Evolutionary conservation across 306 rosid genomes (phyloP), one percentile per base, ranked within the genome.

Genomic region (Malus sylvestris): DNA sequence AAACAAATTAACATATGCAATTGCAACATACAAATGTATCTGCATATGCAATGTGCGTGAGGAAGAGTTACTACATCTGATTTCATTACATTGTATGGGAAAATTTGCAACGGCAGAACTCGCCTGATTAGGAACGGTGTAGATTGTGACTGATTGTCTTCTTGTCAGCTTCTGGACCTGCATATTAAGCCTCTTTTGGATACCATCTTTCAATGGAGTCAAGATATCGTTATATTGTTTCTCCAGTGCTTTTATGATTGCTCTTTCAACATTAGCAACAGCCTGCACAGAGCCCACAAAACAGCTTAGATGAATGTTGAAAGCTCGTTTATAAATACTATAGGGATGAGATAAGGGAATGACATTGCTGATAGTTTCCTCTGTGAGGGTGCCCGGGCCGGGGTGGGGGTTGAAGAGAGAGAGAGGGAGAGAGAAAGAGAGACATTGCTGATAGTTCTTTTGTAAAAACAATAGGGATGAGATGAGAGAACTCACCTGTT

Each of bases 161-260:
- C 98, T 92, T 87, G 98, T 96, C 71, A 95, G 88, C 88, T 92
- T 95, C 85, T 95, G 98, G 68, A 95, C 97, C 81, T 95, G 98
- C 91, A 90, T 83, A 82, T 92, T 94, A 77, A 95, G 89, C 82
- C 93, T 90, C 91, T 92, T 90, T 10, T 88, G 98, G 68, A 95
- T 95, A 80, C 89, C 92, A 83, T 95, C 97, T 88, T 92, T 95
- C 86, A 92, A 67, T 81, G 98, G 98, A 46, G 96, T 92, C 85
- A 95, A 80, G 71, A 92, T 88, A 70, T 95, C 98, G 70, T 62
- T 90, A 82, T 95, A 95, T 70, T 95, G 97, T 81, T 83, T 92
- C 87, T 95, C 97, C 59, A 95, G 88, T 53, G 98, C 97, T 81
- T 92, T 95, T 73, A 95, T 72, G 70, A 90, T 90, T 76, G 97